Base-by-base conservation (phyloP, 1,139 yeast species). In the Geotrichum phurueaensis region DNA sequence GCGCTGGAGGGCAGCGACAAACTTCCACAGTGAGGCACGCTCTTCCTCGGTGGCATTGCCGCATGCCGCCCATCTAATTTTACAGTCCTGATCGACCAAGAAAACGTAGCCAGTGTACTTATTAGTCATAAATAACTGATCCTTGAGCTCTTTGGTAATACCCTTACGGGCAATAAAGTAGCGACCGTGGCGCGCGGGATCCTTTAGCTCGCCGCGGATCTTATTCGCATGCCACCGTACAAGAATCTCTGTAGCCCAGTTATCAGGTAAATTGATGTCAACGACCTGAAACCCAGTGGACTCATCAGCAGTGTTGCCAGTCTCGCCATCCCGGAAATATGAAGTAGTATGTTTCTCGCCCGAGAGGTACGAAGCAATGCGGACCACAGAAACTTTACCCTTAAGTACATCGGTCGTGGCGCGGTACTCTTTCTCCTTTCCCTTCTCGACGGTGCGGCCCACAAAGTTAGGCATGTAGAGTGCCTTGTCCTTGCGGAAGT, bases 51-150 rank as follows among this genome's bases (percentile, higher is more conserved):
- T 78, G 2, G 96, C 87, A 57, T 80, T 81, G 1, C 99, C 99
- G 69, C 96, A 84, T 1, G 92, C 89, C 18, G 92, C 94, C 98
- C 98, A 94, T 68, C 99, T 79, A 56, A 94, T 85, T 67, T 81
- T 85, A 59, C 89, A 87, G 18, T 84, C 77, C 20, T 78, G 78
- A 69, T 94, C 99, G 47, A 94, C 79, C 20, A 94, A 77, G 67
- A 90, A 87, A 9, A 62, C 39, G 71, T 89, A 92, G 0, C 99
- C 98, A 0, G 96, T 84, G 66, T 87, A 88, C 54, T 83, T 81
- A 71, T 94, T 94, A 63, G 85, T 86, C 66, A 94, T 82, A 59
- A 82, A 76, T 51, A 94, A 76, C 25, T 81, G 75, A 60, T 85
- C 84, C 66, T 88, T 83, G 20, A 85, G 75, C 33, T 80, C 83